Conservation (phyloP, 2,329 filamentous ascomycete species). For the Magnaporthiopsis incrustans region DNA sequence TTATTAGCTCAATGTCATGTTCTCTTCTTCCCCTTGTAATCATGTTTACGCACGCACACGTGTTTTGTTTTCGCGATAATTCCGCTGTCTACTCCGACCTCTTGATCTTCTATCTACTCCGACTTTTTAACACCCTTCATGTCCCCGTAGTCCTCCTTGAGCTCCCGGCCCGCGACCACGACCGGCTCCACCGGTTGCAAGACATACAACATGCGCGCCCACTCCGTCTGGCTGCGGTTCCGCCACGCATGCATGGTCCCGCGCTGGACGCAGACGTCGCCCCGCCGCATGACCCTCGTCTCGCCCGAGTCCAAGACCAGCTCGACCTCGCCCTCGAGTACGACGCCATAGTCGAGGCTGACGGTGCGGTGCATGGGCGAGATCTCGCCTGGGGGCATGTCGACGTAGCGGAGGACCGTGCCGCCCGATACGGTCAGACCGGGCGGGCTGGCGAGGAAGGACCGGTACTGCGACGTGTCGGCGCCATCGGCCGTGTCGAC, state of each 20-base stretch:
- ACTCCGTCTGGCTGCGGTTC: conserved; percentile 32
- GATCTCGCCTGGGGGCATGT: conserved; percentile 12
- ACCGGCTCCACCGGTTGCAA: conserved; percentile 20
- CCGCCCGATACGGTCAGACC: conserved; percentile 13
- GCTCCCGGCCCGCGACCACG: conserved; percentile 10
- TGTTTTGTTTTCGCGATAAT: no score
- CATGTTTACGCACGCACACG: no score
- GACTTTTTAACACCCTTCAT: conserved; percentile 15
- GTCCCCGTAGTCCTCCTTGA: conserved; percentile 26
- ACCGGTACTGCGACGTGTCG: conserved; percentile 11
- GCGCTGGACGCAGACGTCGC: conserved; percentile 38
- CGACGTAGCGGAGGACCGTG: conserved; percentile 13
- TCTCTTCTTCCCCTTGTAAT: no score
- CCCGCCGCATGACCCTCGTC: conserved; percentile 28
- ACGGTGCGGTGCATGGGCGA: conserved; percentile 15
- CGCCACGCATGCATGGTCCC: conserved; percentile 36
- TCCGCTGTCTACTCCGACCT: not conserved
- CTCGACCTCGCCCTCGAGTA: conserved; percentile 37
- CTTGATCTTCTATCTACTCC: not conserved
- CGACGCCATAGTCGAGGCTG: conserved; percentile 25
- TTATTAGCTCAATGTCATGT: no score
- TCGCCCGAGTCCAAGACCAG: conserved; percentile 36
- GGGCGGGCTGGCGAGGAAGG: conserved; percentile 8
- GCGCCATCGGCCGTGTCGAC: conserved; percentile 7
- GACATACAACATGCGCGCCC: conserved; percentile 36